Conservation (phyloP, 164 flowering plant species). For the Tinospora cordifolia region DNA sequence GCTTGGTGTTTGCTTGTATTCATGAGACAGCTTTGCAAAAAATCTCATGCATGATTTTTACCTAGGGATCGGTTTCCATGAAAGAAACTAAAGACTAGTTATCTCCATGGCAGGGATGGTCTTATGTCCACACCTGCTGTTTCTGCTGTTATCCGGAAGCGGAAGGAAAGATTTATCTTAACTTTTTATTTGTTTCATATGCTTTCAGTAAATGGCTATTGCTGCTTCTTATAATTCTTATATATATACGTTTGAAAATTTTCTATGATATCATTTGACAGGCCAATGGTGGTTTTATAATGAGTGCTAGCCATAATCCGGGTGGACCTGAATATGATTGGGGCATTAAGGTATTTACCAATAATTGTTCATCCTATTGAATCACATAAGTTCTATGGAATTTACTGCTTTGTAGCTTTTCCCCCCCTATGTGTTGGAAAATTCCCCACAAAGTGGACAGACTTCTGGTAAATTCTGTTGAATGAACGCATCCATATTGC, state of each 20-base stretch:
- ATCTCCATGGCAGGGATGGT: constrained; percentile 67
- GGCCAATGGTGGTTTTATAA: constrained; percentile 99
- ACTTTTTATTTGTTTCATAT: background rate
- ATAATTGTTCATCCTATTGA: background rate
- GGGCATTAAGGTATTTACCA: constrained; percentile 81
- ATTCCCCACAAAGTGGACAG: no score
- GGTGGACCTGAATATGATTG: constrained; percentile 99
- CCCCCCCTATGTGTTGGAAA: no score
- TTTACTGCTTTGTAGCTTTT: background rate
- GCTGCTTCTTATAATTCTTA: background rate
- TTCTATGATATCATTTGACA: constrained; percentile 22
- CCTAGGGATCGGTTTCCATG: background rate
- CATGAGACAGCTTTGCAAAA: background rate
- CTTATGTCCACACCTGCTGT: constrained; percentile 96
- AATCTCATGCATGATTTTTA: background rate
- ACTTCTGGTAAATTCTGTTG: no score
- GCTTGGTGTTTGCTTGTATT: background rate
- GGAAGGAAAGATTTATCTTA: constrained; percentile 45
- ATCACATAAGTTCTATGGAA: background rate
- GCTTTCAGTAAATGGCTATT: constrained; percentile 6
- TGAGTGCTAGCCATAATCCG: constrained; percentile 99
- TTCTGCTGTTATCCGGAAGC: constrained; percentile 92
- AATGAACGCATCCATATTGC: no score
- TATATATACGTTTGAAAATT: no score
- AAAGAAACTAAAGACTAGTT: constrained; percentile 10